phyloP scores from a whole-genome alignment of 2,329 filamentous ascomycete species.

The Grosmannia huntii region DNA sequence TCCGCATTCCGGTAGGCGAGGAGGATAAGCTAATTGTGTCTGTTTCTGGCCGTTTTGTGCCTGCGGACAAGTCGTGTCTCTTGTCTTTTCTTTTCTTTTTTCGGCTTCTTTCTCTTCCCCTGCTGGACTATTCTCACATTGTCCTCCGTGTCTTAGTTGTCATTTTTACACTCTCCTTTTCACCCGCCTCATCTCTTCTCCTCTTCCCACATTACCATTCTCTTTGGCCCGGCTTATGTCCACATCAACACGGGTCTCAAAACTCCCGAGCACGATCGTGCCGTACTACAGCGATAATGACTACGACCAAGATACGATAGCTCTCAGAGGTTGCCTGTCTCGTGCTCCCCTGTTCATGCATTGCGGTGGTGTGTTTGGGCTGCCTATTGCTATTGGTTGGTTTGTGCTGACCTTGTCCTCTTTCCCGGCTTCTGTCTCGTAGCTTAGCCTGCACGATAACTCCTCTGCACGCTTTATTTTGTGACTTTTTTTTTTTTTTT shows the following conservation, averaged over 20 bases:
- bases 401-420: not conserved
- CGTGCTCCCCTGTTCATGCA: not conserved
- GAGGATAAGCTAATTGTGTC: not conserved
- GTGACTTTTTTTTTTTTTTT: too few relatives aligned
- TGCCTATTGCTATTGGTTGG: slow-evolving; percentile 7
- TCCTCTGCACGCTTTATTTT: too few relatives aligned
- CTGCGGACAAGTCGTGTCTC: not conserved
- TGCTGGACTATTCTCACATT: not conserved
- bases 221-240: not conserved
- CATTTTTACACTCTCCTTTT: not conserved
- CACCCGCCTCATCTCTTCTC: not conserved
- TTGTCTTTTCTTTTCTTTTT: not conserved
- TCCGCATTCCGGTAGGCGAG: not conserved
- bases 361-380: slow-evolving; percentile 7
- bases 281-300: too few relatives aligned
- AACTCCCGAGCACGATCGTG: too few relatives aligned
- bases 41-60: not conserved
- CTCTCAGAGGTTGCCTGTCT: not conserved
- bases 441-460: too few relatives aligned
- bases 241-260: not conserved
- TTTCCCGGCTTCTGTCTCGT: not conserved
- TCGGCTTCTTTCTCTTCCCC: not conserved
- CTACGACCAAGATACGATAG: too few relatives aligned
- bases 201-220: not conserved
- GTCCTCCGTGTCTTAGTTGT: not conserved